Percentiles rank a stretch among this genome's conserved stretches.
Evolutionary conservation across 2,329 filamentous ascomycete genomes (phyloP).

Genomic region (Phialophora tarda): DNA sequence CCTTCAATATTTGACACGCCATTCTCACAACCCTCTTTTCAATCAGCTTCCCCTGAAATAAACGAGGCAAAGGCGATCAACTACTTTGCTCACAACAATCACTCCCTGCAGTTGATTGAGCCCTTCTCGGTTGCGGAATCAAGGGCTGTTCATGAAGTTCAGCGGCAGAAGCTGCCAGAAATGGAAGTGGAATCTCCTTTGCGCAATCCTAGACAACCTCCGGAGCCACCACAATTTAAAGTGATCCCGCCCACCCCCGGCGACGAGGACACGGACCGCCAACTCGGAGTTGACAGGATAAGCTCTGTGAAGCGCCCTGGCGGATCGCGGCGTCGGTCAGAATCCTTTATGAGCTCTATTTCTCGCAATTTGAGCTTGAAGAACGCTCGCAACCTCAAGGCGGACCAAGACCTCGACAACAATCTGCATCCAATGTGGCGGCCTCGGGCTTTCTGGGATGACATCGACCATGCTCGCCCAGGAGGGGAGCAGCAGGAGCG

Average conservation of each 20-base stretch:
- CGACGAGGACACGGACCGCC: constrained; percentile 51
- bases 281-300: constrained; percentile 42
- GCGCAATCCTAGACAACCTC: constrained; percentile 63
- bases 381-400: constrained; percentile 51
- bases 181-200: constrained; percentile 61
- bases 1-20: constrained; percentile 57
- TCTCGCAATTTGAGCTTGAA: constrained; percentile 49
- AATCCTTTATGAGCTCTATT: constrained; percentile 47
- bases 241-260: constrained; percentile 59
- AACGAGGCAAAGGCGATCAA: constrained; percentile 66
- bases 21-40: constrained; percentile 51
- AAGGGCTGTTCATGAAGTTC: constrained; percentile 42
- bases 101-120: constrained; percentile 68
- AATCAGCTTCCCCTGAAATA: constrained; percentile 62
- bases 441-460: constrained; percentile 68
- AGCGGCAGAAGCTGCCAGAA: constrained; percentile 40
- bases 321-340: constrained; percentile 48
- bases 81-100: constrained; percentile 68
- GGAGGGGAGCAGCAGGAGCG: constrained; percentile 49
- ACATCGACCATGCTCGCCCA: constrained; percentile 49
- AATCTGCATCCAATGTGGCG: constrained; percentile 67
- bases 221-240: constrained; percentile 61
- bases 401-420: constrained; percentile 53
- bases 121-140: constrained; percentile 47
- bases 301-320: constrained; percentile 44